Evolutionary conservation across 169 alveolate species (phyloP).

Genomic region (Plasmodium gonderi): DNA sequence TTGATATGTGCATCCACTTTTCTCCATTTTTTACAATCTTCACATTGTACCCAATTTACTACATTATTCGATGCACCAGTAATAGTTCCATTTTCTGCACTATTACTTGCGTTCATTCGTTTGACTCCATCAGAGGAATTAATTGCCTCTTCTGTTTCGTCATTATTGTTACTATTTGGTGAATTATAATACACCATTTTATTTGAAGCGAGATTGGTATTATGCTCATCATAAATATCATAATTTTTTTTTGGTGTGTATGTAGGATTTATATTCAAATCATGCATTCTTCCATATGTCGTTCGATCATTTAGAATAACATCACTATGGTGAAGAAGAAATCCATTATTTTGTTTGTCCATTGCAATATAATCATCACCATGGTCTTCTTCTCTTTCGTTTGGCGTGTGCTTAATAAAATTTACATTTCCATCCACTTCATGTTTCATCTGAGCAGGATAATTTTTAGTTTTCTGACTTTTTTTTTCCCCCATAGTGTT

Average conservation of each 20-base stretch:
- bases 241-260: too few species aligned
- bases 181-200: background rate
- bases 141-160: background rate
- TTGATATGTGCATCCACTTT: constrained; percentile 77
- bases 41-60: constrained; percentile 87
- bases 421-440: background rate
- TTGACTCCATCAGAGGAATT: background rate
- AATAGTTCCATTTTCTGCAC: background rate
- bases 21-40: constrained; percentile 84
- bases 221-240: too few species aligned
- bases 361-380: background rate
- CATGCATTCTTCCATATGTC: too few species aligned
- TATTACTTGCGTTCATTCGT: background rate
- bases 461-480: background rate
- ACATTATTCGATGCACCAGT: constrained; percentile 12
- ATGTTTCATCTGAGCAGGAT: background rate
- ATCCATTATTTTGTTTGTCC: background rate
- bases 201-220: background rate
- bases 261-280: too few species aligned
- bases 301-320: too few species aligned
- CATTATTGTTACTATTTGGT: background rate
- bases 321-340: background rate
- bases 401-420: background rate
- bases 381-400: background rate
- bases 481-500: background rate